Evolutionary conservation across 1,284 basidiomycete species (phyloP).

Genomic region (Leccinum insolens): DNA sequence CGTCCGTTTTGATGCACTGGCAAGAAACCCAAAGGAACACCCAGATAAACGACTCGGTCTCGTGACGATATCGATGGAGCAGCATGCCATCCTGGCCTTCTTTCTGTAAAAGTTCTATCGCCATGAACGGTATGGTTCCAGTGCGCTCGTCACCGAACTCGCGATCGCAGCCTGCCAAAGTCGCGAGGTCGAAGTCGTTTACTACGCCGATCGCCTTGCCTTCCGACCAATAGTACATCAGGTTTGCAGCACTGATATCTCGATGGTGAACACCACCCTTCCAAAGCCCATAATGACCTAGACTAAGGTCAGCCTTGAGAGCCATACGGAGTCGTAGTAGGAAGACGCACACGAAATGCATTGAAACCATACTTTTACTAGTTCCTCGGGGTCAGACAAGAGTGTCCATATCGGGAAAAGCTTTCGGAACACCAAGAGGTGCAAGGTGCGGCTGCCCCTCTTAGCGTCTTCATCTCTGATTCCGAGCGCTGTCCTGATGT

Average conservation of each 20-base stretch:
- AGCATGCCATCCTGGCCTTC: not conserved
- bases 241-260: not conserved
- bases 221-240: not conserved
- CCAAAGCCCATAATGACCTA: not conserved
- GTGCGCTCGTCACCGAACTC: not conserved
- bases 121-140: not conserved
- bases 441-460: not conserved
- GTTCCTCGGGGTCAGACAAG: not conserved
- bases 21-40: not conserved
- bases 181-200: not conserved
- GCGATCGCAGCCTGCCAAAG: not conserved
- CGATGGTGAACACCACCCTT: not conserved
- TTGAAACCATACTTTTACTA: not conserved
- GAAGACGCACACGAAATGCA: not conserved
- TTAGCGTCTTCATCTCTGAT: not conserved
- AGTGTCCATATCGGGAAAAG: not conserved
- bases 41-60: not conserved
- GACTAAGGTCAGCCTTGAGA: not conserved
- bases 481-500: not conserved
- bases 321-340: not conserved
- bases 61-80: not conserved
- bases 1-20: not conserved
- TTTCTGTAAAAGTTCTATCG: not conserved
- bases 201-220: not conserved
- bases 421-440: not conserved